A percentile compares a stretch with the other conserved stretches of the same genome.
Evolutionary conservation across 495 filamentous ascomycete genomes (phyloP).

Genomic region (Hypoxylon subgilvum): DNA sequence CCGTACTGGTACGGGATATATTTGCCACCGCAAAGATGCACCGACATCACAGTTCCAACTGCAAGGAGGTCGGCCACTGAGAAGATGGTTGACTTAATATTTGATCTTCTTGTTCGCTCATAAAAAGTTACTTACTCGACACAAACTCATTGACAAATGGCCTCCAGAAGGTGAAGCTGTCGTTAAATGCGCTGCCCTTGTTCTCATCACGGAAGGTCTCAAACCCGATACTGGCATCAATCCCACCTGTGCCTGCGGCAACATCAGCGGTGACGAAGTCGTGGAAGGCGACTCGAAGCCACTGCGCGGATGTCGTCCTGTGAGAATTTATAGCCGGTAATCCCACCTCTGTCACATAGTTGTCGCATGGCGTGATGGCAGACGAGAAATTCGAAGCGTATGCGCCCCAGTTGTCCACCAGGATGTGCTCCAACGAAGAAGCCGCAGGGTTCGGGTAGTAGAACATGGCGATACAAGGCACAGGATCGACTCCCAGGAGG

Average conservation of each 20-base stretch:
- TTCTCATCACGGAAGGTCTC: constrained; percentile 54
- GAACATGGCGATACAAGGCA: constrained; percentile 31
- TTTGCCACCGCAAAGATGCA: constrained; percentile 55
- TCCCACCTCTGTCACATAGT: constrained; percentile 38
- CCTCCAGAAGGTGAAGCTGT: constrained; percentile 51
- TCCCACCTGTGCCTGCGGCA: constrained; percentile 50
- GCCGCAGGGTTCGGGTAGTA: constrained; percentile 41
- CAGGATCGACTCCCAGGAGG: not conserved
- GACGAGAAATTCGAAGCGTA: constrained; percentile 43
- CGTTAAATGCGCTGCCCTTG: constrained; percentile 53
- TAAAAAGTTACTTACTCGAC: constrained; percentile 31
- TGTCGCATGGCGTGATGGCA: constrained; percentile 44
- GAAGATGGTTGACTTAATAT: not conserved
- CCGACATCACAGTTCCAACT: constrained; percentile 52
- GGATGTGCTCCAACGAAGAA: constrained; percentile 42
- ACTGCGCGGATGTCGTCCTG: constrained; percentile 56
- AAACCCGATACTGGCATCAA: constrained; percentile 58
- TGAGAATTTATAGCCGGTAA: constrained; percentile 47
- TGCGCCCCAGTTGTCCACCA: constrained; percentile 44
- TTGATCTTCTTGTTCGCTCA: not conserved
- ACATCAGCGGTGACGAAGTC: constrained; percentile 58
- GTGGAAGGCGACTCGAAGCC: constrained; percentile 59
- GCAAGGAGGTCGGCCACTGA: constrained; percentile 57
- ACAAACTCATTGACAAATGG: constrained; percentile 43
- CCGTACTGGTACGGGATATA: constrained; percentile 55